Percentiles rank a stretch among this genome's conserved stretches.
Evolutionary conservation across 23 red algal species (phyloP).

Genomic region (Gracilaria domingensis): DNA sequence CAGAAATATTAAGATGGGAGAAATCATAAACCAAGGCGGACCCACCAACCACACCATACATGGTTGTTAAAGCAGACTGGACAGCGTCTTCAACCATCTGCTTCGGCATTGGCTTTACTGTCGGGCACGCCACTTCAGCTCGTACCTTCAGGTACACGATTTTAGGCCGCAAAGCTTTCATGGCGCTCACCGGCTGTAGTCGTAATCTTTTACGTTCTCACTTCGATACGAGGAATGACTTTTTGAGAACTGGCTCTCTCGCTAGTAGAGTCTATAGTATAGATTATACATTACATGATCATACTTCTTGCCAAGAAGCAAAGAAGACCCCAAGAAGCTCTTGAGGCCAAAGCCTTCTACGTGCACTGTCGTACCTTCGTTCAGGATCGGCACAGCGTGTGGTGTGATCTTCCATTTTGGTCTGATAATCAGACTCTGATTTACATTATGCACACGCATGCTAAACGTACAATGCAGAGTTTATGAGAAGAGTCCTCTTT

Average conservation of each 20-base stretch:
- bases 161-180: slow-evolving; percentile 7
- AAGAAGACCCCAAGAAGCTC: too few species aligned
- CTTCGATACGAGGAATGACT: slow-evolving; percentile 3
- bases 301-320: too few species aligned
- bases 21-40: slow-evolving; percentile 5
- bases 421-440: too few species aligned
- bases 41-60: slow-evolving; percentile 21
- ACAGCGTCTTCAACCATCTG: slow-evolving; percentile 8
- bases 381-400: too few species aligned
- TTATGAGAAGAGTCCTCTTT: too few species aligned
- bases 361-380: too few species aligned
- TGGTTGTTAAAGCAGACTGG: neutral
- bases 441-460: neutral
- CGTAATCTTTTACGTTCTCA: neutral
- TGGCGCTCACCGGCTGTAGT: neutral
- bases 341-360: too few species aligned
- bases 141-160: slow-evolving; percentile 17
- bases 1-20: neutral
- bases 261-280: too few species aligned
- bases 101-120: slow-evolving; percentile 4
- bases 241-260: too few species aligned
- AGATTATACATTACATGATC: too few species aligned
- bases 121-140: slow-evolving; percentile 8
- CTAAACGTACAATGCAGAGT: neutral
- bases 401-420: too few species aligned